Evolutionary conservation across 192 early-diverging fungal genomes (phyloP).

Genomic region (Martensiomyces pterosporus): DNA sequence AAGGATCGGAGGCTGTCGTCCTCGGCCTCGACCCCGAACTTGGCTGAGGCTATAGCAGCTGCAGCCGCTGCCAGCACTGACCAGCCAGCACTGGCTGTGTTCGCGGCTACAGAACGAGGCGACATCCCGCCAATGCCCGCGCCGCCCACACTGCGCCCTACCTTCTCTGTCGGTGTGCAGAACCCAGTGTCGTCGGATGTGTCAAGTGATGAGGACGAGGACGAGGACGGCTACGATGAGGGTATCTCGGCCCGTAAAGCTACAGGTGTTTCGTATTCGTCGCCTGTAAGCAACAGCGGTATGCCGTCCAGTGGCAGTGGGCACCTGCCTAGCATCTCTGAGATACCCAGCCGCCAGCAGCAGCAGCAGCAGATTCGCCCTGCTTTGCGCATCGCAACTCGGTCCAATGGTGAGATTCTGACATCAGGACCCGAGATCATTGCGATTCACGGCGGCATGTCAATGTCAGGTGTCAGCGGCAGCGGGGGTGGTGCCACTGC

Average conservation of each 20-base stretch:
- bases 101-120: conserved; percentile 42
- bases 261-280: no score
- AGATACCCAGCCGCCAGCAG: conserved; percentile 18
- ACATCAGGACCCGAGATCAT: conserved; percentile 30
- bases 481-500: no score
- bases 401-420: conserved; percentile 26
- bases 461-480: no score
- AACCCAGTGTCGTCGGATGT: conserved; percentile 1
- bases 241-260: no score
- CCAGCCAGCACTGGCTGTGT: conserved; percentile 38
- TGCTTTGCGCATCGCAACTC: conserved; percentile 35
- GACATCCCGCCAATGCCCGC: conserved; percentile 49
- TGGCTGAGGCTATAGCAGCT: conserved; percentile 40
- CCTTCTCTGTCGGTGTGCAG: conserved; percentile 12
- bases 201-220: background rate
- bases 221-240: conserved; percentile 4
- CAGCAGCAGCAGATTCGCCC: conserved; percentile 28
- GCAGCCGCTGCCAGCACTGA: conserved; percentile 40
- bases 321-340: conserved; percentile 9
- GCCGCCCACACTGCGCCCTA: conserved; percentile 38
- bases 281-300: no score
- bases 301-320: background rate
- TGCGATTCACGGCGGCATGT: no score
- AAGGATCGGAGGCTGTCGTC: conserved; percentile 44
- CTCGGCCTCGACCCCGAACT: conserved; percentile 45